Evolutionary conservation across 2,329 filamentous ascomycete species (phyloP).

Genomic region (Polychaeton citri): DNA sequence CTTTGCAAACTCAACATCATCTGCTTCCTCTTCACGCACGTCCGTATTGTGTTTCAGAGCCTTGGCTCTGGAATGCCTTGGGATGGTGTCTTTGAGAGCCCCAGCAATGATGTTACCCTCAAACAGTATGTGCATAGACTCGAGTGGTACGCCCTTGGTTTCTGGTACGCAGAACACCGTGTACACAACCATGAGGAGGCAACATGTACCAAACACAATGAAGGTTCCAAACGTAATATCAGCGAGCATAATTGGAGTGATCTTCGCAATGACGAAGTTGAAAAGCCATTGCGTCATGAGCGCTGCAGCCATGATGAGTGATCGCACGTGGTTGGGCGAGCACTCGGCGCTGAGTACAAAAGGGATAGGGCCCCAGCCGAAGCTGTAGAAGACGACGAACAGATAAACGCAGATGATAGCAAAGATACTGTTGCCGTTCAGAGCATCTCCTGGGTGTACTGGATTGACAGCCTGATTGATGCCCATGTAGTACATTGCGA

Average conservation of each 20-base stretch:
- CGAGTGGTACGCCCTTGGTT: slow-evolving; percentile 22
- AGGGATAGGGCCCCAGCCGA: slow-evolving; percentile 7
- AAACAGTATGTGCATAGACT: slow-evolving; percentile 29
- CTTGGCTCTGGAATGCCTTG: slow-evolving; percentile 23
- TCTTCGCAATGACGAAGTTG: slow-evolving; percentile 10
- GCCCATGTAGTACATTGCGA: slow-evolving; percentile 6
- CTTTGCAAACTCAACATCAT: slow-evolving; percentile 8
- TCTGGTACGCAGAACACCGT: slow-evolving; percentile 6
- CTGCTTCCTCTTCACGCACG: slow-evolving; percentile 18
- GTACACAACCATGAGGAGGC: slow-evolving; percentile 4
- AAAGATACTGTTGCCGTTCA: slow-evolving; percentile 4
- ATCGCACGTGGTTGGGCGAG: slow-evolving; percentile 2
- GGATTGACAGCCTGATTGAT: slow-evolving; percentile 1
- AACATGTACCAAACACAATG: slow-evolving; percentile 7
- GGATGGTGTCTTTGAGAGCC: slow-evolving; percentile 25
- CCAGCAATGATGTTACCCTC: slow-evolving; percentile 29
- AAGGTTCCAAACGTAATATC: slow-evolving; percentile 5
- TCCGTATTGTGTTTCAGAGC: slow-evolving; percentile 17
- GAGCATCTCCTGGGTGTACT: neutral
- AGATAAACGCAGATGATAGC: slow-evolving; percentile 8
- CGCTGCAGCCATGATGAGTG: slow-evolving; percentile 7
- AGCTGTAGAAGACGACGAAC: slow-evolving; percentile 7
- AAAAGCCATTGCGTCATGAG: slow-evolving; percentile 10
- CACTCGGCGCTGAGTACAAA: slow-evolving; percentile 6
- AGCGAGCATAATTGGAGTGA: slow-evolving; percentile 7